A percentile compares a stretch with the other conserved stretches of the same genome.
Conservation (phyloP, 257 asterid species). For the Anisodus tanguticus region DNA sequence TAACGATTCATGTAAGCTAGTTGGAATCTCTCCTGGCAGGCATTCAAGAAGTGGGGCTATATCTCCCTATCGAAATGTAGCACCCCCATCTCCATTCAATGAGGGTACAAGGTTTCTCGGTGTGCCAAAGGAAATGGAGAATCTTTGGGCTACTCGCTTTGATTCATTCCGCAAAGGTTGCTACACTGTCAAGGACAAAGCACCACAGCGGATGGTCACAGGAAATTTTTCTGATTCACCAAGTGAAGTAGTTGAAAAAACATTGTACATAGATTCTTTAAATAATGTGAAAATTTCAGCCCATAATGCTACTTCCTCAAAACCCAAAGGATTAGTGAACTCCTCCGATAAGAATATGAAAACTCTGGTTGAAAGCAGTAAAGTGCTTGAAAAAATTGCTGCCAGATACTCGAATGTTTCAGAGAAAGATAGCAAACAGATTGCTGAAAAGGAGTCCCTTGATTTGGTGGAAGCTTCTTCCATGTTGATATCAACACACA, state of each 20-base stretch:
- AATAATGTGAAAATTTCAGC: conserved; percentile 32
- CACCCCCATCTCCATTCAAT: conserved; percentile 75
- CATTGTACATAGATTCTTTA: conserved; percentile 52
- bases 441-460: conserved; percentile 34
- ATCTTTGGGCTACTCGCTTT: conserved; percentile 50
- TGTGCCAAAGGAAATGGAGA: conserved; percentile 61
- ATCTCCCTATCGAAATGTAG: conserved; percentile 82
- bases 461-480: conserved; percentile 35
- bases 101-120: conserved; percentile 83
- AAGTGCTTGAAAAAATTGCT: conserved; percentile 27
- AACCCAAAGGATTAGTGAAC: conserved; percentile 35
- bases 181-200: conserved; percentile 60
- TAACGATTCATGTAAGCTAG: conserved; percentile 46
- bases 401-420: conserved; percentile 17
- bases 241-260: conserved; percentile 42
- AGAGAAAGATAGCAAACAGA: conserved; percentile 36
- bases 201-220: conserved; percentile 48
- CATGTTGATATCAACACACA: conserved; percentile 23
- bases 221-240: conserved; percentile 44
- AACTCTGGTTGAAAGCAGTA: conserved; percentile 34
- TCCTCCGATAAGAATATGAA: conserved; percentile 33
- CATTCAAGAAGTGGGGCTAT: conserved; percentile 68
- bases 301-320: conserved; percentile 32
- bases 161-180: conserved; percentile 59
- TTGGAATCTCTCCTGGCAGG: conserved; percentile 64